These are phyloP conservation scores for Sugiyamaella grinbergsii DNA, from an alignment of 1,139 yeast species.

Conservation along the genomic window DNA sequence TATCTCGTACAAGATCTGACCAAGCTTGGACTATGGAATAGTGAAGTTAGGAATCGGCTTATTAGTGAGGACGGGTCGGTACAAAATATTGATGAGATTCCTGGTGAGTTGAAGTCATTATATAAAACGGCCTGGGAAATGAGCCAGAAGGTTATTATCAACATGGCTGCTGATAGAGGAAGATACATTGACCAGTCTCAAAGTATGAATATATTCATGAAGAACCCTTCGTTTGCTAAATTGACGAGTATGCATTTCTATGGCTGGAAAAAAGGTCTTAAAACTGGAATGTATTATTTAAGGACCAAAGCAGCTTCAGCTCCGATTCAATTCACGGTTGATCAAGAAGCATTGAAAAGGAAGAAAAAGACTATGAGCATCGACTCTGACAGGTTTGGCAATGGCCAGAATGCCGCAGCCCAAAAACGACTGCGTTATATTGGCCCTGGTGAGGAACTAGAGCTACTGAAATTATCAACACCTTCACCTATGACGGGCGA, in stretches of 20 bases:
- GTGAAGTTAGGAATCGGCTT: slow-evolving; percentile 66
- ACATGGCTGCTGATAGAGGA: slow-evolving; percentile 87
- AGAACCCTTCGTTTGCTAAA: slow-evolving; percentile 75
- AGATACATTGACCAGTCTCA: slow-evolving; percentile 91
- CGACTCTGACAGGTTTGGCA: not conserved
- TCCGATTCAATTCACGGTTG: slow-evolving; percentile 81
- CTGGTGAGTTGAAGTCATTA: slow-evolving; percentile 63
- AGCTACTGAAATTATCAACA: not conserved
- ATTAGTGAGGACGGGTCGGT: slow-evolving; percentile 75
- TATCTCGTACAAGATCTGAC: slow-evolving; percentile 68
- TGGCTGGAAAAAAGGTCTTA: slow-evolving; percentile 87
- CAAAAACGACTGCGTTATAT: slow-evolving; percentile 12
- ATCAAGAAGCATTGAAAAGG: slow-evolving; percentile 46
- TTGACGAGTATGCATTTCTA: slow-evolving; percentile 86
- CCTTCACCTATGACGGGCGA: slow-evolving; percentile 4
- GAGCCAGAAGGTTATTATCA: slow-evolving; percentile 71
- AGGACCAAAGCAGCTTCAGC: slow-evolving; percentile 90
- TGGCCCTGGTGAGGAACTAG: slow-evolving; percentile 6
- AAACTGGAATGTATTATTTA: slow-evolving; percentile 90
- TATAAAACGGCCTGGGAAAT: slow-evolving; percentile 94
- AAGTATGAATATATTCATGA: slow-evolving; percentile 74
- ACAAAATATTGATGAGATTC: slow-evolving; percentile 66
- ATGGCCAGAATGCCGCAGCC: not conserved
- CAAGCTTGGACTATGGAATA: slow-evolving; percentile 71
- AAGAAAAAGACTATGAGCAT: not conserved